A percentile compares a stretch with the other conserved stretches of the same genome.
Conservation (phyloP, 116 monocot species). For the Phalaenopsis hybrid region DNA sequence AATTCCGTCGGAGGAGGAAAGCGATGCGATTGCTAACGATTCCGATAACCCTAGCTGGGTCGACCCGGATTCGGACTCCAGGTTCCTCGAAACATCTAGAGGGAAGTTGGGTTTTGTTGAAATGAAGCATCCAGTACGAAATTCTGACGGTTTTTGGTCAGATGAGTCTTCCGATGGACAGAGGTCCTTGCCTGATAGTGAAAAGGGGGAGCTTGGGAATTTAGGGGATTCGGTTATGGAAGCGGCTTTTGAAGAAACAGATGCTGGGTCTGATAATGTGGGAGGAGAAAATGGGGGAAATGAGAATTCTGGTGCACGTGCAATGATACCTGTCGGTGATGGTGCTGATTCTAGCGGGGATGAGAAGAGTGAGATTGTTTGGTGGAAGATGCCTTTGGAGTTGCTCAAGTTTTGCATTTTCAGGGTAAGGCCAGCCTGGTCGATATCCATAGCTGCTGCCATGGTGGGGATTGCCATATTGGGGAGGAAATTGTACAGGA, state of each 20-base stretch:
- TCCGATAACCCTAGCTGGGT: constrained; percentile 37
- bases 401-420: constrained; percentile 38
- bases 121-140: not conserved
- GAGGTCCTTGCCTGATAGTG: not conserved
- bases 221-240: constrained; percentile 7
- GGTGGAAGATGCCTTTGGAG: constrained; percentile 73
- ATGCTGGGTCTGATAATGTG: not conserved
- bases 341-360: constrained; percentile 13
- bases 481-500: constrained; percentile 48
- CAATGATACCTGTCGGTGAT: not conserved
- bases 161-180: constrained; percentile 21
- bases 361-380: constrained; percentile 25
- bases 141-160: constrained; percentile 14
- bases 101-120: not conserved
- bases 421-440: constrained; percentile 47
- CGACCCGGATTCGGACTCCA: constrained; percentile 24
- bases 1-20: not conserved
- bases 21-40: constrained; percentile 6
- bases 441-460: constrained; percentile 45
- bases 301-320: not conserved
- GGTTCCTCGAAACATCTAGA: constrained; percentile 4
- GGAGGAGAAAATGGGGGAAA: not conserved
- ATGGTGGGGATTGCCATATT: constrained; percentile 52
- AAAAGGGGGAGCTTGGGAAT: constrained; percentile 3
- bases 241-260: constrained; percentile 2